Evolutionary conservation across 768 basidiomycete genomes (phyloP).

Genomic region (Amanita pallidorosea): DNA sequence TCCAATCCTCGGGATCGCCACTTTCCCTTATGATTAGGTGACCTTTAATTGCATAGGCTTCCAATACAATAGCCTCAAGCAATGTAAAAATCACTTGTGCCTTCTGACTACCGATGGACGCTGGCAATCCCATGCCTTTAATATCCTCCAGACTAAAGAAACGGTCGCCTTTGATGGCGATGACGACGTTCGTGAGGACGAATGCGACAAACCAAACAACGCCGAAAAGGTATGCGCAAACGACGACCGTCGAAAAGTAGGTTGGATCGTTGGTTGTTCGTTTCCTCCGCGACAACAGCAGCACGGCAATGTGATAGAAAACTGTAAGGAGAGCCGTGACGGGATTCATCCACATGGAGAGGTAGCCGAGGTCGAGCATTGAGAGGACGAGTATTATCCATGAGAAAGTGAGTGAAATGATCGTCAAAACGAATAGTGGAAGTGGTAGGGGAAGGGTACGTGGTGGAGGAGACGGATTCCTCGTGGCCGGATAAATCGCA

Average conservation of each 20-base stretch:
- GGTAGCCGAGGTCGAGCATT: slow-evolving; percentile 21
- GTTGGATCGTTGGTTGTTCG: slow-evolving; percentile 16
- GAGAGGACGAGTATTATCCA: slow-evolving; percentile 18
- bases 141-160: slow-evolving; percentile 4
- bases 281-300: slow-evolving; percentile 16
- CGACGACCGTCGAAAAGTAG: slow-evolving; percentile 21
- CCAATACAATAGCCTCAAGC: slow-evolving; percentile 15
- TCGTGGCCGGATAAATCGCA: slow-evolving; percentile 9
- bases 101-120: slow-evolving; percentile 17
- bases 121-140: slow-evolving; percentile 17
- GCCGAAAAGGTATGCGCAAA: slow-evolving; percentile 20
- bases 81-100: slow-evolving; percentile 19
- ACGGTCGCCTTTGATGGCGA: slow-evolving; percentile 7
- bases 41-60: slow-evolving; percentile 16
- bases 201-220: slow-evolving; percentile 20
- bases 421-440: slow-evolving; percentile 18
- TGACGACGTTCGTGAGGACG: slow-evolving; percentile 17
- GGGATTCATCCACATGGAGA: slow-evolving; percentile 23
- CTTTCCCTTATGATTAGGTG: slow-evolving; percentile 19
- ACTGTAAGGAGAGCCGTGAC: slow-evolving; percentile 19
- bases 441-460: slow-evolving; percentile 13
- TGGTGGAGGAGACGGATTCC: not conserved
- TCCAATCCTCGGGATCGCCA: slow-evolving; percentile 21
- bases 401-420: slow-evolving; percentile 15
- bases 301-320: slow-evolving; percentile 16